Evolutionary conservation across 345 rosid genomes (phyloP), one percentile per base, ranked within the genome.

Genomic region (Eucalyptus guilfoylei): DNA sequence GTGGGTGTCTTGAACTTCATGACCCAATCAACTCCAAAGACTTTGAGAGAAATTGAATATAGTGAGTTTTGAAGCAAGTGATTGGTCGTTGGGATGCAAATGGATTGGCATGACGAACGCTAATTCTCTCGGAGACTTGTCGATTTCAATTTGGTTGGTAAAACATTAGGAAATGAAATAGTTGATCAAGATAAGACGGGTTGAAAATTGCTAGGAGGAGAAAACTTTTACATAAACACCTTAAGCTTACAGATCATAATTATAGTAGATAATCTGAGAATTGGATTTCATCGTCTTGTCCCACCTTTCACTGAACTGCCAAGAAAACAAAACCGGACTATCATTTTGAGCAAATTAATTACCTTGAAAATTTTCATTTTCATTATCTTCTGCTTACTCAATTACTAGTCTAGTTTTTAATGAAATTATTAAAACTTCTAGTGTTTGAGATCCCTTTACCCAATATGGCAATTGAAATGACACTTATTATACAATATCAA

Each of bases 211-310:
- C 26, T 69, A 69, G 24, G 42, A 69, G 76, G 76, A 64, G 80
- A 34, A 69, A 5, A 2, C 1, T 8, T 16, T 15, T 34, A 1
- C 13, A 69, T 69, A 1, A 32, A 69, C 23, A 16, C 42, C 42
- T 13, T 32, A 69, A 69, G 80, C 19, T 32, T 0, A 8, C 17
- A 9, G 80, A 32, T 8, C 17, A 16, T 32, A n/a, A 16, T 69
- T 2, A 55, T 55, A 21, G 0, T 55, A 23, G 14, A 12, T 60
- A 26, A 60, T 1, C n/a, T 60, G 1, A 60, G 8, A 60, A 60
- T 13, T n/a, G 72, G 19, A 64, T 0, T 64, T 1, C 72, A 0
- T 14, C 19, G 17, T 64, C 72, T 14, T 64, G 0, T 64, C 10
- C n/a, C 37, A 0, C 34, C 34, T 6, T 30, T 64, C 37, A 64